Conservation (phyloP, 805 yeast genomes). For the Pichia cephalocereana region DNA sequence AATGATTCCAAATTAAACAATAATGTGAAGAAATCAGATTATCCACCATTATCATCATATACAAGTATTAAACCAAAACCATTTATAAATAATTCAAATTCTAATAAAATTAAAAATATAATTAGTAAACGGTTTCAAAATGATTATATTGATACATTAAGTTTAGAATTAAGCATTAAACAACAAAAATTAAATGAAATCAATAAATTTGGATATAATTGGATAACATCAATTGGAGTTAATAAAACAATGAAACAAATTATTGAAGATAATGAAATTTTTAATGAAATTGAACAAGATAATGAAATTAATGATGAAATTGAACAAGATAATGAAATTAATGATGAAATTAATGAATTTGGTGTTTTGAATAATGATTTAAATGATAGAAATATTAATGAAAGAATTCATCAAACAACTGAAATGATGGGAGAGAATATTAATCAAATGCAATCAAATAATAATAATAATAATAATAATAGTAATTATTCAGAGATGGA, state of each 20-base stretch:
- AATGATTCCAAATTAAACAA: slow-evolving; percentile 6
- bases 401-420: slow-evolving; percentile 3
- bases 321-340: slow-evolving; percentile 3
- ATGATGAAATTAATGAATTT: neutral
- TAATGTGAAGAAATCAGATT: slow-evolving; percentile 6
- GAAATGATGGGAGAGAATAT: slow-evolving; percentile 16
- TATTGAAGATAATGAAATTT: slow-evolving; percentile 11
- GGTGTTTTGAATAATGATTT: neutral
- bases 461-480: neutral
- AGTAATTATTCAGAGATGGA: no score
- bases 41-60: slow-evolving; percentile 10
- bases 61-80: slow-evolving; percentile 7
- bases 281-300: slow-evolving; percentile 4
- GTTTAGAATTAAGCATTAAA: slow-evolving; percentile 10
- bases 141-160: slow-evolving; percentile 9
- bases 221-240: slow-evolving; percentile 40
- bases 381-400: neutral
- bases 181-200: slow-evolving; percentile 6
- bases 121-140: neutral
- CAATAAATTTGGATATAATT: slow-evolving; percentile 8
- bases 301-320: neutral
- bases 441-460: slow-evolving; percentile 5
- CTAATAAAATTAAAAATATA: neutral
- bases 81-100: neutral
- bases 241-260: slow-evolving; percentile 41